phyloP scores from a whole-genome alignment of 495 filamentous ascomycete genomes.

The Xylaria cubensis region DNA sequence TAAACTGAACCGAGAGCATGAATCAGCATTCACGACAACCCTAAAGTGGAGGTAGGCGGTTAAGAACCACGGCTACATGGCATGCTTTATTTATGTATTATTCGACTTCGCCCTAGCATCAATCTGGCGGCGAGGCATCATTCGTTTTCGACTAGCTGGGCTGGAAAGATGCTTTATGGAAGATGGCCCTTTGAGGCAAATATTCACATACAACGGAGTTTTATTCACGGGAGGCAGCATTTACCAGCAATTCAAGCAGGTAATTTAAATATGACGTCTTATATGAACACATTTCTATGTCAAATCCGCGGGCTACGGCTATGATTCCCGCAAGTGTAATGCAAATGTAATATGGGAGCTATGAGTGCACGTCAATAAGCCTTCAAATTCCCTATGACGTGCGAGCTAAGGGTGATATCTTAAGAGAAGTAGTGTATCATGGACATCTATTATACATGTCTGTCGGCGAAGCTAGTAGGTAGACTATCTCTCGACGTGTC shows the following conservation, averaged over 20 bases:
- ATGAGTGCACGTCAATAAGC: not conserved
- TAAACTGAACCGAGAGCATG: not conserved
- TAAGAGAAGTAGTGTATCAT: not conserved
- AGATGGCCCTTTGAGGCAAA: not conserved
- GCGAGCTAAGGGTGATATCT: not conserved
- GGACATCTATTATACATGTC: not conserved
- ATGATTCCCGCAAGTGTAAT: not conserved
- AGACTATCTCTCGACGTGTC: not conserved
- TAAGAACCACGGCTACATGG: not conserved
- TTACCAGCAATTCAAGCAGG: not conserved
- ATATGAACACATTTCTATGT: not conserved
- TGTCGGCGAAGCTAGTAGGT: not conserved
- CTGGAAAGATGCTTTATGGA: not conserved
- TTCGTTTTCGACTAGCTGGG: not conserved
- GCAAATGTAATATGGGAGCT: not conserved
- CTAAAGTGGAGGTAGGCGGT: not conserved
- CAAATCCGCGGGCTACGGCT: not conserved
- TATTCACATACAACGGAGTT: conserved; percentile 4
- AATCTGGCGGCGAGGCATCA: not conserved
- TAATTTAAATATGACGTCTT: not conserved
- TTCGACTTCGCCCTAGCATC: not conserved
- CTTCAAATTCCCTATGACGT: not conserved
- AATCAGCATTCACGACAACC: not conserved
- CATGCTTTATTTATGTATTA: conserved; percentile 8
- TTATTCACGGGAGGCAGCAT: not conserved